phyloP scores from a whole-genome alignment of 73 alveolate genomes.

The Strombidium stylifer region DNA sequence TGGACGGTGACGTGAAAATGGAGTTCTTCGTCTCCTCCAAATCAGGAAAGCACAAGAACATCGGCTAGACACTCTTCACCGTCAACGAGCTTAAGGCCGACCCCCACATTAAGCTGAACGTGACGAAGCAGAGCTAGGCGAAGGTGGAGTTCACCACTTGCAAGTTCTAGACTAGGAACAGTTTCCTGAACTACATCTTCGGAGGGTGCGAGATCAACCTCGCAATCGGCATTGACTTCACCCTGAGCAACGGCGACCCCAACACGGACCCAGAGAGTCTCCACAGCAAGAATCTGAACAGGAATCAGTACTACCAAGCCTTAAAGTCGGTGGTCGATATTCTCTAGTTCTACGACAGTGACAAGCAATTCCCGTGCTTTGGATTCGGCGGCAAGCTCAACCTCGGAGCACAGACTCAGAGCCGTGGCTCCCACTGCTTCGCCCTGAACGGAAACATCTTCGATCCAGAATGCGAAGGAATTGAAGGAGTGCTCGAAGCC shows the following conservation, averaged over 20 bases:
- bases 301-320: slow-evolving; percentile 82
- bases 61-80: slow-evolving; percentile 2
- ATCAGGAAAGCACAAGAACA: slow-evolving; percentile 9
- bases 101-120: no score
- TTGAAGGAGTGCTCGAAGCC: slow-evolving; percentile 77
- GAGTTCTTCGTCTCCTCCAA: slow-evolving; percentile 21
- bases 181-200: slow-evolving; percentile 83
- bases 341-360: slow-evolving; percentile 87
- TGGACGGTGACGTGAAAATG: slow-evolving; percentile 5
- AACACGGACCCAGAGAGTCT: slow-evolving; percentile 51
- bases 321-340: slow-evolving; percentile 78
- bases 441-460: slow-evolving; percentile 88
- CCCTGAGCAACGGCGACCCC: slow-evolving; percentile 87
- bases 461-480: slow-evolving; percentile 87
- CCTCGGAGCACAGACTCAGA: slow-evolving; percentile 11
- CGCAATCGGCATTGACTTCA: slow-evolving; percentile 88
- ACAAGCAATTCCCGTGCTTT: slow-evolving; percentile 87
- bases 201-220: slow-evolving; percentile 90
- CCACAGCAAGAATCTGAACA: slow-evolving; percentile 48
- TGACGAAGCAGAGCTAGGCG: slow-evolving; percentile 17
- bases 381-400: slow-evolving; percentile 96
- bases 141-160: slow-evolving; percentile 20
- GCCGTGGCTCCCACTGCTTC: slow-evolving; percentile 85
- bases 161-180: slow-evolving; percentile 33
- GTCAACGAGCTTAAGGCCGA: neutral